Evolutionary conservation across 1,139 yeast genomes (phyloP).

Genomic region (Sugiyamaella xylanicola): DNA sequence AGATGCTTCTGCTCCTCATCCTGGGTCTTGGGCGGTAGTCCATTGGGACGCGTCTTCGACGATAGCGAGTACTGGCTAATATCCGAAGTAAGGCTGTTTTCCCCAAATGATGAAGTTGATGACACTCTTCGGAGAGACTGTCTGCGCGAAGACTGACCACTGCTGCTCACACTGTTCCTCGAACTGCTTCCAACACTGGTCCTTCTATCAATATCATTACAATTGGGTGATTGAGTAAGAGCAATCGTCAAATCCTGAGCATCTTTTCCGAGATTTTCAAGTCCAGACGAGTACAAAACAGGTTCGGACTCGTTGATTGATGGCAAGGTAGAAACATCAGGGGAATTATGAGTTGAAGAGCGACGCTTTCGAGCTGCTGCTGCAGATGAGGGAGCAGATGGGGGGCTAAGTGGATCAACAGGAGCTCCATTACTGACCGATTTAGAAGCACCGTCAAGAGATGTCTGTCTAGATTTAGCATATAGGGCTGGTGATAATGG

Average conservation of each 20-base stretch:
- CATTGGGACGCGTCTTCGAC: constrained; percentile 56
- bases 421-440: constrained; percentile 10
- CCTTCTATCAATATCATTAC: constrained; percentile 18
- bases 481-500: constrained; percentile 59
- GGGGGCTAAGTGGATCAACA: constrained; percentile 17
- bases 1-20: constrained; percentile 59
- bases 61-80: constrained; percentile 5
- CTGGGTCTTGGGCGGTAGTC: constrained; percentile 66
- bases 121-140: constrained; percentile 17
- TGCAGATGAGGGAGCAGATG: constrained; percentile 19
- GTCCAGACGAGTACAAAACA: constrained; percentile 27
- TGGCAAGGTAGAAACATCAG: constrained; percentile 28
- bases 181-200: constrained; percentile 10
- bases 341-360: constrained; percentile 22
- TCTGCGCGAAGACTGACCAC: constrained; percentile 29
- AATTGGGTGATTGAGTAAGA: constrained; percentile 37
- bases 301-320: constrained; percentile 35
- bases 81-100: constrained; percentile 1
- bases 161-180: constrained; percentile 38
- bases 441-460: constrained; percentile 1
- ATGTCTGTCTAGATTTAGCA: constrained; percentile 36
- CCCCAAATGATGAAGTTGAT: constrained; percentile 10
- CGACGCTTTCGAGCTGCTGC: constrained; percentile 16
- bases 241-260: constrained; percentile 53
- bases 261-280: constrained; percentile 45